These are phyloP conservation scores for Pelargonium nanum DNA, from an alignment of 345 rosid genomes.

Conservation along the genomic window DNA sequence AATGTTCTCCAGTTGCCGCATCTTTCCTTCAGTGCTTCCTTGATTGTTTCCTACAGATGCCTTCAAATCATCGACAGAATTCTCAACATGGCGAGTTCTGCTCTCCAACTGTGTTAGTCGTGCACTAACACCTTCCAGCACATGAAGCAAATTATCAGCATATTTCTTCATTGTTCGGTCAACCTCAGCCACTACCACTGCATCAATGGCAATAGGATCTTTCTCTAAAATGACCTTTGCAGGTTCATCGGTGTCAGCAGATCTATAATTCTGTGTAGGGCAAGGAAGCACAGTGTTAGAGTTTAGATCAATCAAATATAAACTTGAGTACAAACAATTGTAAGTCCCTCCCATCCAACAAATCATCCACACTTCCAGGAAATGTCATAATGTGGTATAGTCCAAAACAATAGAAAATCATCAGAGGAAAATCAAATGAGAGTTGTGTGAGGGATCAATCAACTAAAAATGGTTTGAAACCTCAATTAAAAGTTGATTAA, in stretches of 20 bases:
- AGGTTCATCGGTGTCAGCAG: conserved; percentile 56
- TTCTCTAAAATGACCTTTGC: conserved; percentile 40
- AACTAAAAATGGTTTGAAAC: too few relatives aligned
- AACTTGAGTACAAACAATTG: not conserved
- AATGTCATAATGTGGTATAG: too few relatives aligned
- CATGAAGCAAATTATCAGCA: conserved; percentile 55
- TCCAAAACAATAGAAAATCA: too few relatives aligned
- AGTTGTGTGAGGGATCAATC: too few relatives aligned
- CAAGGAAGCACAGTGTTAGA: not conserved
- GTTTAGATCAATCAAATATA: conserved; percentile 3
- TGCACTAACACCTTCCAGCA: conserved; percentile 62
- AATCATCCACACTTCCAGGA: not conserved
- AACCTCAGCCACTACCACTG: conserved; percentile 41
- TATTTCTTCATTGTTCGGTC: conserved; percentile 68
- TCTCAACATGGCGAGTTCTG: conserved; percentile 57
- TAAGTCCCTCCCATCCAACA: not conserved
- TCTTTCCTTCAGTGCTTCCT: conserved; percentile 68
- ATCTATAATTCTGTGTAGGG: conserved; percentile 44
- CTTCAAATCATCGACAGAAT: conserved; percentile 74
- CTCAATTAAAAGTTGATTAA: too few relatives aligned
- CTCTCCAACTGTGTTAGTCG: conserved; percentile 75
- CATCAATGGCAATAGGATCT: conserved; percentile 31
- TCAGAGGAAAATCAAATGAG: too few relatives aligned
- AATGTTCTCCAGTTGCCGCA: conserved; percentile 79
- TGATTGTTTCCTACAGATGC: conserved; percentile 64